phyloP scores from a whole-genome alignment of 2,329 filamentous ascomycete species.

The Botryotinia narcissicola region DNA sequence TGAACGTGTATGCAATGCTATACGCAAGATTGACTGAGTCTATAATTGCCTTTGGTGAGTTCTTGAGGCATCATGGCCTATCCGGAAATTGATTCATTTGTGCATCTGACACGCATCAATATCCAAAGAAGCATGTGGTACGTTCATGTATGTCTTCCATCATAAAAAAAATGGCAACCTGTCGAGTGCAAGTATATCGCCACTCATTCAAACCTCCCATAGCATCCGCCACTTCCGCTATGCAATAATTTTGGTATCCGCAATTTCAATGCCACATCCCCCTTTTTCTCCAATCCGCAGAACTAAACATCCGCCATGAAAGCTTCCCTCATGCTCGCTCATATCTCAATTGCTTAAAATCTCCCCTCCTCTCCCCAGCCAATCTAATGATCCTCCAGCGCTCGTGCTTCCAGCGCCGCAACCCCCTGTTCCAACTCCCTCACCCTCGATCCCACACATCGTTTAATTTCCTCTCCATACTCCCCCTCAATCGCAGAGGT shows the following conservation, averaged over 20 bases:
- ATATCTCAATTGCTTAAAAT: neutral
- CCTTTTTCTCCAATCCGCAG: neutral
- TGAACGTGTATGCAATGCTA: neutral
- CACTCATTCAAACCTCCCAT: neutral
- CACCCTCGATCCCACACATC: conserved; percentile 45
- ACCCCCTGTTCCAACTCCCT: conserved; percentile 48
- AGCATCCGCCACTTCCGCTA: neutral
- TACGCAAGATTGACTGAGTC: neutral
- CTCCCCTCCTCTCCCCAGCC: no score
- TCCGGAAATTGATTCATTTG: neutral
- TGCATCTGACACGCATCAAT: neutral
- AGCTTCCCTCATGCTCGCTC: neutral
- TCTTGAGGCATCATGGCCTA: neutral
- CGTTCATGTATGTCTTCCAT: neutral
- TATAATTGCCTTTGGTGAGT: neutral
- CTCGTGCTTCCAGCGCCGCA: conserved; percentile 43
- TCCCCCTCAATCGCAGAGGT: conserved; percentile 37
- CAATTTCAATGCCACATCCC: neutral
- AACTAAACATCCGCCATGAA: neutral
- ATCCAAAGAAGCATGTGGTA: neutral
- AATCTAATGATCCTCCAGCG: conserved; percentile 35
- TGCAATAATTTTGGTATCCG: neutral
- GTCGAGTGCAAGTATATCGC: neutral
- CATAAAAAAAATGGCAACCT: neutral
- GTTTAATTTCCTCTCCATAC: conserved; percentile 44